phyloP scores from a whole-genome alignment of 495 filamentous ascomycete genomes.

The Lasiosphaeria ovina region DNA sequence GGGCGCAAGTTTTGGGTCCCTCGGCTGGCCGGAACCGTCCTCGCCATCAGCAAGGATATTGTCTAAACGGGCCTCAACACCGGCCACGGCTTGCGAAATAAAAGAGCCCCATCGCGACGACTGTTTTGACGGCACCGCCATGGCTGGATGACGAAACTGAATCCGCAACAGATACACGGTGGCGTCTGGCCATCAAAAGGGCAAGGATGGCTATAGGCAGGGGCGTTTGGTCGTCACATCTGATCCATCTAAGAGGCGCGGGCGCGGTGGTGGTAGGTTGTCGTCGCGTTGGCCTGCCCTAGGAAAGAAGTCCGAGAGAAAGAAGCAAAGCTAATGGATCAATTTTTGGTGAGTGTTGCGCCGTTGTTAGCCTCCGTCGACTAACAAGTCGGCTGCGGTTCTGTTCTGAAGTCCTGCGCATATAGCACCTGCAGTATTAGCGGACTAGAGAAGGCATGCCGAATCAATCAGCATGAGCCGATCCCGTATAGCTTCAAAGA shows the following conservation, averaged over 20 bases:
- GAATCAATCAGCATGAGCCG: background rate
- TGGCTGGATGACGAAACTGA: slow-evolving; percentile 13
- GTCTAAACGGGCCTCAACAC: slow-evolving; percentile 90
- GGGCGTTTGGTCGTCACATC: slow-evolving; percentile 19
- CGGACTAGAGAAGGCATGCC: background rate
- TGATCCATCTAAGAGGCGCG: slow-evolving; percentile 4
- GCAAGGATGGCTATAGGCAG: background rate
- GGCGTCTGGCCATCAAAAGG: slow-evolving; percentile 14
- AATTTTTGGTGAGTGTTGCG: no score
- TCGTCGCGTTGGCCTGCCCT: background rate
- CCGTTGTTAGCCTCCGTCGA: no score
- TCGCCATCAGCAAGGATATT: slow-evolving; percentile 83
- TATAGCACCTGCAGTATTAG: background rate
- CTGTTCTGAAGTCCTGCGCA: no score
- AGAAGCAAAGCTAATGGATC: no score
- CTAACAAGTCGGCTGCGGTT: no score
- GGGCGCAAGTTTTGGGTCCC: slow-evolving; percentile 25
- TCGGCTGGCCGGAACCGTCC: slow-evolving; percentile 34
- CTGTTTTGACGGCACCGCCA: slow-evolving; percentile 35
- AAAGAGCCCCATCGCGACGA: slow-evolving; percentile 74
- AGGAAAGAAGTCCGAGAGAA: no score
- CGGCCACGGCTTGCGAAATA: slow-evolving; percentile 86
- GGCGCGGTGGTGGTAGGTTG: background rate
- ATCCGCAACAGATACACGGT: slow-evolving; percentile 1
- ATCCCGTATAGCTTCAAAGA: background rate